Conservation (phyloP, 768 basidiomycete species). For the Cubamyces lactineus region DNA sequence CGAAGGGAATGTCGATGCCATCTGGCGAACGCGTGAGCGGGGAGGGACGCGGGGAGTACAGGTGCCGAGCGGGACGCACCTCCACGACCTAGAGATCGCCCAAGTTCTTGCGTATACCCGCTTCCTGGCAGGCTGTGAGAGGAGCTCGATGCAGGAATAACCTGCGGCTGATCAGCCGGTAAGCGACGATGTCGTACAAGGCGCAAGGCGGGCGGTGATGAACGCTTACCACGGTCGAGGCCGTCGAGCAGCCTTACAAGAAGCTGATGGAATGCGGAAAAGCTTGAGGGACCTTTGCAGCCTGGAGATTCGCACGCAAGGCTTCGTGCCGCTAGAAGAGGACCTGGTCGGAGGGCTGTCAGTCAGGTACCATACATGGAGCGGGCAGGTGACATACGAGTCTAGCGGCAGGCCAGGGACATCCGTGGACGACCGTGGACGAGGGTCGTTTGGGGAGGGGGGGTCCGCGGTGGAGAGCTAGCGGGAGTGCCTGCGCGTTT, state of each 20-base stretch:
- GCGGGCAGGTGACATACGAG: background rate
- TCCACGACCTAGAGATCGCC: slow-evolving; percentile 32
- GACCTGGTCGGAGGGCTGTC: background rate
- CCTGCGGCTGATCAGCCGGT: background rate
- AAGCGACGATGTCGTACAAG: background rate
- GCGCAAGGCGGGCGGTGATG: background rate
- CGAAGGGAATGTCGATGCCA: slow-evolving; percentile 10
- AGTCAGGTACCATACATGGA: background rate
- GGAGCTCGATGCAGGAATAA: slow-evolving; percentile 33
- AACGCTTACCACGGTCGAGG: slow-evolving; percentile 37
- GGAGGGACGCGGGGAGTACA: background rate
- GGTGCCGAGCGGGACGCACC: slow-evolving; percentile 17
- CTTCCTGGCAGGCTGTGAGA: slow-evolving; percentile 37
- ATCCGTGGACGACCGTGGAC: background rate
- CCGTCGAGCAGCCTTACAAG: slow-evolving; percentile 45
- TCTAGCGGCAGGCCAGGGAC: background rate
- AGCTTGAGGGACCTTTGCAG: slow-evolving; percentile 35
- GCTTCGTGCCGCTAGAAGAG: slow-evolving; percentile 7
- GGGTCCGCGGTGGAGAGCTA: background rate
- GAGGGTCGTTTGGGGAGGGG: background rate
- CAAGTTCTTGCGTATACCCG: slow-evolving; percentile 31
- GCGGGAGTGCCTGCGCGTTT: background rate
- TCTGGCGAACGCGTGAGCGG: slow-evolving; percentile 1
- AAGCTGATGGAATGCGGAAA: slow-evolving; percentile 44
- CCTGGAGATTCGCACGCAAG: slow-evolving; percentile 28